Evolutionary conservation across 2,329 filamentous ascomycete genomes (phyloP).

Genomic region (Venturia effusa): DNA sequence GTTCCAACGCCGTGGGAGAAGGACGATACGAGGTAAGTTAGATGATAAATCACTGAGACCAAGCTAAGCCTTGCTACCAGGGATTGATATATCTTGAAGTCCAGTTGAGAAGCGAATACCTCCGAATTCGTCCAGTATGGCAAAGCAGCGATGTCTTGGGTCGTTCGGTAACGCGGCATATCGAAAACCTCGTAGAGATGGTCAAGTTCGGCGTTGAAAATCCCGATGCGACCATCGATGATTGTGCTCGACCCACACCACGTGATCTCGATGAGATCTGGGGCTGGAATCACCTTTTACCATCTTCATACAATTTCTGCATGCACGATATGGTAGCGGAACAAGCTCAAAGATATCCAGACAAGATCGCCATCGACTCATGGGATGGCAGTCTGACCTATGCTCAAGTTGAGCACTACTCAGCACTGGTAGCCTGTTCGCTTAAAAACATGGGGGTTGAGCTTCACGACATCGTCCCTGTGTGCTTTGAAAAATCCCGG

Average conservation of each 20-base stretch:
- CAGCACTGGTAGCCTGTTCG: slow-evolving; percentile 14
- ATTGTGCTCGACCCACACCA: slow-evolving; percentile 6
- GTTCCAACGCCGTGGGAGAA: not conserved
- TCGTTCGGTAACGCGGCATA: slow-evolving; percentile 12
- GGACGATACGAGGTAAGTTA: not conserved
- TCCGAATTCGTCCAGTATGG: slow-evolving; percentile 4
- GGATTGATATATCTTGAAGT: not conserved
- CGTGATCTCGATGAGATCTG: slow-evolving; percentile 24
- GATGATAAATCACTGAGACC: no score
- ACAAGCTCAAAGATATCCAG: slow-evolving; percentile 23
- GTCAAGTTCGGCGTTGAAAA: slow-evolving; percentile 7
- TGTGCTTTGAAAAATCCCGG: slow-evolving; percentile 14
- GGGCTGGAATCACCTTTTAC: slow-evolving; percentile 36
- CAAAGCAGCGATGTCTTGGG: not conserved
- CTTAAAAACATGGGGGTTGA: slow-evolving; percentile 15
- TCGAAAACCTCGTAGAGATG: slow-evolving; percentile 11
- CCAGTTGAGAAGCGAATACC: not conserved
- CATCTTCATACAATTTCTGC: slow-evolving; percentile 32
- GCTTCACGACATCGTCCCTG: slow-evolving; percentile 15
- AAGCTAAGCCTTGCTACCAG: not conserved
- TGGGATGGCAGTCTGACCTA: slow-evolving; percentile 22
- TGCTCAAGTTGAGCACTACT: slow-evolving; percentile 16
- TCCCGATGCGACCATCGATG: slow-evolving; percentile 8
- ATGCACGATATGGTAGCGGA: slow-evolving; percentile 38
- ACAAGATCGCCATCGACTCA: slow-evolving; percentile 24